Conservation (phyloP, 345 rosid genomes). For the Leavenworthia alabamica region DNA sequence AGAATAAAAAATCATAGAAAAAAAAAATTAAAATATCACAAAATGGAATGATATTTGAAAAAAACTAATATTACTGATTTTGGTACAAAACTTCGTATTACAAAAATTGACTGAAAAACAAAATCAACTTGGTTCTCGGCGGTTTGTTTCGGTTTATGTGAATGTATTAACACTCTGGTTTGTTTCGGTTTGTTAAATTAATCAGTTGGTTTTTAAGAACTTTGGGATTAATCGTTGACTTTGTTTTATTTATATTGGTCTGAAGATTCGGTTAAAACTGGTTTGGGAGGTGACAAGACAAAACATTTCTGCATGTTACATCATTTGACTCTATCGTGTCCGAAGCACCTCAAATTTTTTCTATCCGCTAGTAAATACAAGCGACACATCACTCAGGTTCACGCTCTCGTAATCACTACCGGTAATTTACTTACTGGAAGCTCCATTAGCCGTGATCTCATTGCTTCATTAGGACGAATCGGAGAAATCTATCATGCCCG, state of each 20-base stretch:
- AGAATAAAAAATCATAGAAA: too few species aligned
- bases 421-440: constrained; percentile 31
- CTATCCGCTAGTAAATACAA: constrained; percentile 36
- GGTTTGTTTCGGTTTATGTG: too few species aligned
- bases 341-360: constrained; percentile 39
- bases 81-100: too few species aligned
- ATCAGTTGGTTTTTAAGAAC: too few species aligned
- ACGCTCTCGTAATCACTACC: constrained; percentile 38
- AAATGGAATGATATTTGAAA: too few species aligned
- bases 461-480: constrained; percentile 28
- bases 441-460: constrained; percentile 22
- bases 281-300: background rate
- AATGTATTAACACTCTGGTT: too few species aligned
- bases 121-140: too few species aligned
- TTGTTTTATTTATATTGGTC: background rate
- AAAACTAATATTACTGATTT: too few species aligned
- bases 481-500: constrained; percentile 44
- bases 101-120: too few species aligned
- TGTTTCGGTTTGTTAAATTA: too few species aligned
- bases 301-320: constrained; percentile 20
- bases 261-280: background rate
- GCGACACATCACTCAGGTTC: constrained; percentile 33
- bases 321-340: constrained; percentile 28
- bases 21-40: too few species aligned
- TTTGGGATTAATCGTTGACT: too few species aligned